These are phyloP conservation scores for Dichomitus squalens DNA, from an alignment of 1,284 basidiomycete genomes.

Conservation along the genomic window DNA sequence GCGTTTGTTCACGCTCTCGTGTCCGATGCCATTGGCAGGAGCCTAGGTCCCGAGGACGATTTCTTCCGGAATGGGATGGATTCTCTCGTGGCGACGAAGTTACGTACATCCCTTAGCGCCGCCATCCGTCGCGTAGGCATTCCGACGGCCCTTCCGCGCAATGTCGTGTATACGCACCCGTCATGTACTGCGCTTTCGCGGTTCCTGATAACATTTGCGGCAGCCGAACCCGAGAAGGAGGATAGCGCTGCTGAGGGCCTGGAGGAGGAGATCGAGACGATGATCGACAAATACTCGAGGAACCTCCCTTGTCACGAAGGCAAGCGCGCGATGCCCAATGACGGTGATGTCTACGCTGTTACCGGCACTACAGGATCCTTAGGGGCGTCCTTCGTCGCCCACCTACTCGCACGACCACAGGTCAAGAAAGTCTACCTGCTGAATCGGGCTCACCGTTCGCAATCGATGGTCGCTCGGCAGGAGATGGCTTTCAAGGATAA, in stretches of 20 bases:
- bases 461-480: not conserved
- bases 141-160: slow-evolving; percentile 13
- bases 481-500: slow-evolving; percentile 4
- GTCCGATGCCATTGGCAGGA: not conserved
- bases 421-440: slow-evolving; percentile 7
- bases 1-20: slow-evolving; percentile 8
- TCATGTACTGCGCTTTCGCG: slow-evolving; percentile 12
- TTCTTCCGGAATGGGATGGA: slow-evolving; percentile 19
- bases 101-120: slow-evolving; percentile 12
- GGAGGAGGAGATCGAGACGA: not conserved
- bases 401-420: not conserved
- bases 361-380: slow-evolving; percentile 9
- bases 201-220: not conserved
- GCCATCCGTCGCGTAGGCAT: slow-evolving; percentile 1
- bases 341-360: slow-evolving; percentile 4
- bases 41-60: not conserved
- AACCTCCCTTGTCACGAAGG: not conserved
- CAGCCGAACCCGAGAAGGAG: not conserved
- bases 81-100: slow-evolving; percentile 14
- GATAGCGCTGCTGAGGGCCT: not conserved
- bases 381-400: slow-evolving; percentile 4
- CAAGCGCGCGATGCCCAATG: not conserved
- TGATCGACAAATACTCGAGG: slow-evolving; percentile 2
- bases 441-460: not conserved
- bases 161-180: slow-evolving; percentile 23